Percentiles rank a stretch among this genome's conserved stretches.
phyloP scores from a whole-genome alignment of 495 filamentous ascomycete genomes.

The Podospora pseudopauciseta region DNA sequence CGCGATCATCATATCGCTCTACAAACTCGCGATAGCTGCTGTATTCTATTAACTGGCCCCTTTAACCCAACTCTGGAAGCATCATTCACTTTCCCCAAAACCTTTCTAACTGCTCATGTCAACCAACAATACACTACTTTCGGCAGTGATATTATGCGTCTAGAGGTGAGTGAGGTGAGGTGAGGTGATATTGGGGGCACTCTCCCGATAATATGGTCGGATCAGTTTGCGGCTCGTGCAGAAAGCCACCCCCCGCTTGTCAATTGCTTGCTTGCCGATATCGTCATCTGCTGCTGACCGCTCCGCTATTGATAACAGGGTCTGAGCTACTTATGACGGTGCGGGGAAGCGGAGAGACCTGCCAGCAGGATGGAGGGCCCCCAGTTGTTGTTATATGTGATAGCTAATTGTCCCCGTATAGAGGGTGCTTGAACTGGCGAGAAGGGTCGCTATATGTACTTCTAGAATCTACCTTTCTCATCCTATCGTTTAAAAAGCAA shows the following conservation, averaged over 20 bases:
- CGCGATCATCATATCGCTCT: too few relatives aligned
- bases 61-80: too few relatives aligned
- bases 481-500: constrained; percentile 4
- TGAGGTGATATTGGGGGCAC: not conserved
- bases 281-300: not conserved
- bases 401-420: not conserved
- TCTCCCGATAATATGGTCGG: not conserved
- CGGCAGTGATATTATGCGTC: not conserved
- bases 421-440: not conserved
- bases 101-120: too few relatives aligned
- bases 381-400: not conserved
- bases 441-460: not conserved
- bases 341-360: constrained; percentile 2
- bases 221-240: not conserved
- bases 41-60: too few relatives aligned
- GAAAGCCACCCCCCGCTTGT: constrained; percentile 7
- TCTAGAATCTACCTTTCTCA: not conserved
- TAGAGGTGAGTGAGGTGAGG: not conserved
- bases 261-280: not conserved
- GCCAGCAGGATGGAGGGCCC: not conserved
- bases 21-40: too few relatives aligned
- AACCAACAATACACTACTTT: not conserved
- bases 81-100: too few relatives aligned
- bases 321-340: not conserved
- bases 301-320: not conserved